A percentile compares a stretch with the other conserved stretches of the same genome.
Conservation (phyloP, 106 monocot genomes). For the Allium cepa region DNA sequence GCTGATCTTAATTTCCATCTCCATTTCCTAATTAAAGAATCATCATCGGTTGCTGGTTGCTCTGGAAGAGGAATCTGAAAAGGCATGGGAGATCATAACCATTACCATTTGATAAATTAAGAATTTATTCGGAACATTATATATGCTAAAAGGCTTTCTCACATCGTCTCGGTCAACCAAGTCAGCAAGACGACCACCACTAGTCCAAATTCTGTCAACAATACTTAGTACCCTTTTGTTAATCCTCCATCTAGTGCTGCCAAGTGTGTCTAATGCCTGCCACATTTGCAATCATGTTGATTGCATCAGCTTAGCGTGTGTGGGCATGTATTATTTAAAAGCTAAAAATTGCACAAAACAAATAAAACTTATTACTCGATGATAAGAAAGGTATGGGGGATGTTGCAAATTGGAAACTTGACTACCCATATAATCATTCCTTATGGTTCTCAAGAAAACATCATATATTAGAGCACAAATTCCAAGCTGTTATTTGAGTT, state of each 20-base stretch:
- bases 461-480: too few species aligned
- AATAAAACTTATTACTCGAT: not conserved
- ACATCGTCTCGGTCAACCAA: constrained; percentile 93
- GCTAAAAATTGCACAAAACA: not conserved
- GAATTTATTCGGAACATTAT: too few species aligned
- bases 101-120: too few species aligned
- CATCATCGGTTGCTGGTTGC: constrained; percentile 84
- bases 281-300: not conserved
- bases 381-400: not conserved
- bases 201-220: constrained; percentile 97
- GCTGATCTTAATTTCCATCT: constrained; percentile 51
- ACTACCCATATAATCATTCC: too few species aligned
- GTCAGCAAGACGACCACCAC: constrained; percentile 86
- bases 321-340: not conserved
- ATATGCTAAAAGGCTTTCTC: constrained; percentile 19
- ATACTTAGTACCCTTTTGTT: constrained; percentile 84
- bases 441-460: too few species aligned
- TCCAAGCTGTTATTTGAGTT: too few species aligned
- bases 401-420: not conserved
- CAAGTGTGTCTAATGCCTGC: constrained; percentile 87
- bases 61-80: constrained; percentile 81
- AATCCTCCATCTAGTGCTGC: constrained; percentile 86
- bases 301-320: not conserved
- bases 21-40: constrained; percentile 59
- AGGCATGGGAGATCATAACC: too few species aligned